Base-by-base conservation (phyloP, 352 stramenopile species). In the Globisporangium uncinulatum region DNA sequence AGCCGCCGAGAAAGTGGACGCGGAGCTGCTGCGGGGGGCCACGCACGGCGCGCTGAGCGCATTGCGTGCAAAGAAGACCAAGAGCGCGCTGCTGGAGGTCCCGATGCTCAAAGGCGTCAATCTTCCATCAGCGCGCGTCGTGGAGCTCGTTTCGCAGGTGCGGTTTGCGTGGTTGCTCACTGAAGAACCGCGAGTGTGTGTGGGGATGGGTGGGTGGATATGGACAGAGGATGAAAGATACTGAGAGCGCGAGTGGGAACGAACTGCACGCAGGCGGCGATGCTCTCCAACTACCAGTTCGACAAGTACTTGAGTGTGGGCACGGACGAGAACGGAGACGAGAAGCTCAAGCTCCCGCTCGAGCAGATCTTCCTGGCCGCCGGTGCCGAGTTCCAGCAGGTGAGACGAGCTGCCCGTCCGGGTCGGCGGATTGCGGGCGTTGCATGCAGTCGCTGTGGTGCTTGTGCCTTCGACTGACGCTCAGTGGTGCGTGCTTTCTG, bases 211-310 rank as follows among this genome's bases (percentile, higher is more conserved):
- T 10, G 43, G 9, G 43, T 17, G 7, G 9, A 20, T n/a, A n/a
- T n/a, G n/a, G n/a, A n/a, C n/a, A n/a, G n/a, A n/a, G n/a, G n/a
- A n/a, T n/a, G n/a, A n/a, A n/a, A n/a, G n/a, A n/a, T n/a, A 4
- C 43, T 24, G 7, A 29, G 32, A 37, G 32, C 17, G 43, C 17
- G 0, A 11, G 0, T 24, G 43, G 8, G 3, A 19, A 14, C 43
- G n/a, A 21, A 5, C 9, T 17, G 20, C n/a, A 9, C 21, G 11
- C 44, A 78, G 72, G 74, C 84, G 3, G 87, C 79, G 19, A 84
- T 92, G 61, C 68, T 94, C 32, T 92, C 82, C 45, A 94, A 92
- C 68, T 94, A 94, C 63, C 80, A 89, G 65, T 94, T 94, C 45
- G 80, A 94, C 66, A 73, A 86, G 67, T 91, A 94, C 63, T 57